Evolutionary conservation across 164 flowering plant genomes (phyloP).

Genomic region (Magnolia changhungtana): DNA sequence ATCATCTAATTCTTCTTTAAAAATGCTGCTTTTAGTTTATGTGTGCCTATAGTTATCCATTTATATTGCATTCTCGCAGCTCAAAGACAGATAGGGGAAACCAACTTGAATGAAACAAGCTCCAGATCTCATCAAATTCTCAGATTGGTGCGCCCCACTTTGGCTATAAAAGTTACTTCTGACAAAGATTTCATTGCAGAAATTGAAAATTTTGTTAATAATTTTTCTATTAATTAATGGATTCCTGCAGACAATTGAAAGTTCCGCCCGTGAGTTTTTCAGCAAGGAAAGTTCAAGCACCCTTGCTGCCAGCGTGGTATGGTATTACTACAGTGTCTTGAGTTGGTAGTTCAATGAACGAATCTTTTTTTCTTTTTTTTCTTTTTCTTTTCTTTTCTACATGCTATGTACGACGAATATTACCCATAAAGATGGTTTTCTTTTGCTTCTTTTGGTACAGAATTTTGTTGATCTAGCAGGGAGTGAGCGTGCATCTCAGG

Average conservation of each 20-base stretch:
- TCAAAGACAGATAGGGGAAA: constrained; percentile 90
- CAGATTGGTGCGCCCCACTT: constrained; percentile 52
- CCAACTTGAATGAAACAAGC: constrained; percentile 81
- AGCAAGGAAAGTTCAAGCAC: constrained; percentile 54
- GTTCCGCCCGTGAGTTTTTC: constrained; percentile 56
- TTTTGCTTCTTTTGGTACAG: constrained; percentile 30
- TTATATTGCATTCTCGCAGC: constrained; percentile 45
- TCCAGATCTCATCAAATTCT: constrained; percentile 98
- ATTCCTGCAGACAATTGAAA: constrained; percentile 71
- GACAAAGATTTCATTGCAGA: background rate
- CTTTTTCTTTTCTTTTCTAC: background rate
- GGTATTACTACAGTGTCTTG: constrained; percentile 3
- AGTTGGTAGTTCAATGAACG: no score
- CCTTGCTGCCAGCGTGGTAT: constrained; percentile 86
- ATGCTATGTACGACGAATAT: background rate
- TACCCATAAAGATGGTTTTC: background rate
- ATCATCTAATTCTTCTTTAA: background rate
- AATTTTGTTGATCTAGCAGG: constrained; percentile 98
- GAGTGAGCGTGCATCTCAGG: constrained; percentile 96
- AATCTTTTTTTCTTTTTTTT: background rate
- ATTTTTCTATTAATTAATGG: background rate
- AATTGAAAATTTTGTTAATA: background rate
- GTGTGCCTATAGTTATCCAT: constrained; percentile 3
- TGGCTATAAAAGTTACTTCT: constrained; percentile 3
- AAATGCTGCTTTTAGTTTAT: background rate